Percentiles rank a stretch among this genome's conserved stretches.
Conservation (phyloP, 2,329 filamentous ascomycete genomes). For the Fusarium musae region DNA sequence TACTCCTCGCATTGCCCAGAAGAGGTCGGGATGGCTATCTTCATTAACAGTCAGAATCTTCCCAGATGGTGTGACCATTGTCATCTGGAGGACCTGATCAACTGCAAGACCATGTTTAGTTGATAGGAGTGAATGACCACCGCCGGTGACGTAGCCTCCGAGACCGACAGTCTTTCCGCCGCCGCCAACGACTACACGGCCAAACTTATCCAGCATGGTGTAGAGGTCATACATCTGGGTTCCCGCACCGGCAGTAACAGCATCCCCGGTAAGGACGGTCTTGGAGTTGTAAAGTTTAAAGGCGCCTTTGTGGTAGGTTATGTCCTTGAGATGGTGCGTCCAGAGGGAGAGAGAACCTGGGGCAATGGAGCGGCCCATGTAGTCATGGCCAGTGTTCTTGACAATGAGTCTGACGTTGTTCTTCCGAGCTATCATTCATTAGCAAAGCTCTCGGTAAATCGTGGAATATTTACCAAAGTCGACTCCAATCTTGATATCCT, state of each 20-base stretch:
- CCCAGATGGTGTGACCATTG: conserved; percentile 65
- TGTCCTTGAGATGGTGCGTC: conserved; percentile 59
- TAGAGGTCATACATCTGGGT: conserved; percentile 63
- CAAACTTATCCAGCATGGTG: conserved; percentile 54
- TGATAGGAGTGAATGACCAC: conserved; percentile 66
- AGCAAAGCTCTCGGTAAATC: neutral
- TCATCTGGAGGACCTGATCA: conserved; percentile 69
- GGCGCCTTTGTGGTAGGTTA: conserved; percentile 51
- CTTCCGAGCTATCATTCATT: conserved; percentile 47
- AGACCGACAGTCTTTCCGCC: conserved; percentile 66
- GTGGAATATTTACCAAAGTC: conserved; percentile 53
- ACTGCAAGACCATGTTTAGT: conserved; percentile 68
- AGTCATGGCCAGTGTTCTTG: conserved; percentile 57
- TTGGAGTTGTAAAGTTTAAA: conserved; percentile 57
- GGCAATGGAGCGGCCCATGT: conserved; percentile 57
- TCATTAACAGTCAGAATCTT: conserved; percentile 62
- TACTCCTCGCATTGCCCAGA: conserved; percentile 72
- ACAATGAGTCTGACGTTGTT: conserved; percentile 56
- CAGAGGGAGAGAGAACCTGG: conserved; percentile 65
- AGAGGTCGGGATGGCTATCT: conserved; percentile 65
- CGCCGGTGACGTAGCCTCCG: conserved; percentile 70
- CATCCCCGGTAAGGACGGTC: conserved; percentile 56
- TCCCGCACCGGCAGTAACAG: conserved; percentile 65
- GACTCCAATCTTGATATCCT: conserved; percentile 50
- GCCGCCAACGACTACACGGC: conserved; percentile 65